Percentiles rank a stretch among this genome's conserved stretches.
phyloP scores from a whole-genome alignment of 345 rosid genomes.

The Eucalyptus fibrosa region DNA sequence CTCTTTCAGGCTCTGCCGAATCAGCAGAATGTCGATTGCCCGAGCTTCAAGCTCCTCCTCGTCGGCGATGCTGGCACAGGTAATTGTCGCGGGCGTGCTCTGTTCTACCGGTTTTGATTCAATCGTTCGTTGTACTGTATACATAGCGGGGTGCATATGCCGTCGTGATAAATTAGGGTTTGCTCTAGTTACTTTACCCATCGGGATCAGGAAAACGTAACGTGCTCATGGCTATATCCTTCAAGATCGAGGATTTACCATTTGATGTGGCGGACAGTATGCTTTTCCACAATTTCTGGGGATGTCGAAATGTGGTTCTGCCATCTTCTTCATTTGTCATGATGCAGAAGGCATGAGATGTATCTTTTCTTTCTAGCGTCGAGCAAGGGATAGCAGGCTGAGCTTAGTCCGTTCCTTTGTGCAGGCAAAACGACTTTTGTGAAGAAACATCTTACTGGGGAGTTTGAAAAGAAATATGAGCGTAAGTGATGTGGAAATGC shows the following conservation, averaged over 20 bases:
- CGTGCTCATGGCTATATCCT: background rate
- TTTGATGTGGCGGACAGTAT: background rate
- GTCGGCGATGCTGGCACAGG: conserved; percentile 99
- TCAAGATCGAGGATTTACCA: background rate
- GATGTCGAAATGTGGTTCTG: background rate
- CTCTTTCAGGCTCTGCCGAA: conserved; percentile 57
- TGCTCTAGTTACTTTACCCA: background rate
- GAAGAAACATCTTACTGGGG: conserved; percentile 80
- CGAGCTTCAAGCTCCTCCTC: conserved; percentile 90
- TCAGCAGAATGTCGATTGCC: conserved; percentile 70
- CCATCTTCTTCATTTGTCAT: background rate
- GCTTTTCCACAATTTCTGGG: background rate
- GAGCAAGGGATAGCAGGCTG: background rate
- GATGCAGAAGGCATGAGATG: background rate
- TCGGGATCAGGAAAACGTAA: background rate
- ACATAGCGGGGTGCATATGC: background rate
- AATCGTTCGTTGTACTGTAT: background rate
- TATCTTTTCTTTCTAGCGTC: background rate
- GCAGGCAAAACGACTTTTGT: conserved; percentile 90
- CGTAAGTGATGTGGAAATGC: conserved; percentile 27
- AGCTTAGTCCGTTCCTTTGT: background rate
- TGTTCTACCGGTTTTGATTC: background rate
- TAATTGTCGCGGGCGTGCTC: background rate
- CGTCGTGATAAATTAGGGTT: background rate
- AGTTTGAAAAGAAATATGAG: conserved; percentile 94